Evolutionary conservation across 1,284 basidiomycete species (phyloP).

Genomic region (Abortiporus biennis): DNA sequence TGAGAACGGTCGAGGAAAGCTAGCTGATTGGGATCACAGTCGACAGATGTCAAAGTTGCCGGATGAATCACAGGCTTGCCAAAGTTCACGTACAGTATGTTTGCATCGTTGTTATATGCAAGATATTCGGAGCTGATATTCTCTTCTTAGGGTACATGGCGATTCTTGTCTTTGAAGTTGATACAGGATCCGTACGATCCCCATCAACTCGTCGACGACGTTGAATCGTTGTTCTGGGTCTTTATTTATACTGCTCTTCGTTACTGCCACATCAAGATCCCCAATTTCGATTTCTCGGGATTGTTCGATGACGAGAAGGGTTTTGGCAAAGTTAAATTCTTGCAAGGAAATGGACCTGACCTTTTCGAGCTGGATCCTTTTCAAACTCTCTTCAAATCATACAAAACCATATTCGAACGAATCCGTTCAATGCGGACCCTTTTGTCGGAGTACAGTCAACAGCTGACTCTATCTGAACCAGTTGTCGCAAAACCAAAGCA

Average conservation of each 20-base stretch:
- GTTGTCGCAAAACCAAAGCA: too few species aligned
- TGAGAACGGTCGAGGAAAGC: neutral
- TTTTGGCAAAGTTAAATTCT: neutral
- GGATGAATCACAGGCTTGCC: neutral
- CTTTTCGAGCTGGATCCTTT: too few species aligned
- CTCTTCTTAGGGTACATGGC: neutral
- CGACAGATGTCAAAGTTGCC: neutral
- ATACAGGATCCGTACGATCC: neutral
- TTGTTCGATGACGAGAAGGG: neutral
- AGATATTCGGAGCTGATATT: neutral
- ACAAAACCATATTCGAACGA: too few species aligned
- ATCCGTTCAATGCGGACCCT: too few species aligned
- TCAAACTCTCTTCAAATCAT: too few species aligned
- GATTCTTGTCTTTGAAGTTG: neutral
- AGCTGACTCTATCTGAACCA: too few species aligned
- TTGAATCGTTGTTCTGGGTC: slow-evolving; percentile 4
- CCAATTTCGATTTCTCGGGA: neutral
- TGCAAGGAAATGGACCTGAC: too few species aligned
- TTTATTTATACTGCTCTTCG: neutral
- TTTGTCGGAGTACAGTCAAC: too few species aligned
- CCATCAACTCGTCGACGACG: neutral
- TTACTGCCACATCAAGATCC: neutral
- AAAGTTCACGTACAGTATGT: neutral
- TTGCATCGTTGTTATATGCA: neutral
- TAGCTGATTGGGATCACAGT: slow-evolving; percentile 1